Base-by-base conservation (phyloP, 805 yeast genomes). In the Candida cerambycidarum region DNA sequence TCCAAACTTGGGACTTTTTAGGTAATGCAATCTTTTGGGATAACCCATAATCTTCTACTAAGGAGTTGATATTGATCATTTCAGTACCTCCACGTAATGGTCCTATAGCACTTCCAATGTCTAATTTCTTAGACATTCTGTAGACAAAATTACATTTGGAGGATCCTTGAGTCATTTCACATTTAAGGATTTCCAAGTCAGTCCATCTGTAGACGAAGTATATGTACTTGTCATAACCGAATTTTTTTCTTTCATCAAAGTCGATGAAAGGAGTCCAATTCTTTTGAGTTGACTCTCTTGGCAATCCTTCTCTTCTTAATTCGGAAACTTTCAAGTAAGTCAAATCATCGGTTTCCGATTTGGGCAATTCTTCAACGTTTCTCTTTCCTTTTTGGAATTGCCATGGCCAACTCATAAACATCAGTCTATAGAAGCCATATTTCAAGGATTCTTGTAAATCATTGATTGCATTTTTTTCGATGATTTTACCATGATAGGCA, bases 201-300 rank as follows among this genome's bases (percentile, higher is more conserved):
- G 50, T 21, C 70, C 71, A 67, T 29, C 69, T 50, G 47, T 63
- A 65, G 11, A 68, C 61, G 19, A 66, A 54, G 43, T 59, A 55
- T 17, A 69, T 45, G 28, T 53, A 43, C 14, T 54, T 51, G 46
- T 69, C 73, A 41, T 44, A 47, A 5, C 32, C 32, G 16, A 13
- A 36, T 12, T 30, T 27, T 15, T 15, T 16, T 34, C 68, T 50
- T 19, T 55, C 59, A 2, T 18, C 16, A 24, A 44, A 48, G 44
- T 65, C 62, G 4, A 65, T 48, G 37, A 70, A 53, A 0, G 75
- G 75, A 11, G 71, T 63, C 75, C 75, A 70, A 47, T 69, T 69
- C 48, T 69, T 69, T 45, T 65, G 53, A 6, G 35, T 27, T 21
- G 38, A 14, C 3, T 38, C 15, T 17, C 47, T 27, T n/a, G 32